Evolutionary conservation across 176 grass and related monocot genomes (phyloP).

Genomic region (Luzula sylvatica): DNA sequence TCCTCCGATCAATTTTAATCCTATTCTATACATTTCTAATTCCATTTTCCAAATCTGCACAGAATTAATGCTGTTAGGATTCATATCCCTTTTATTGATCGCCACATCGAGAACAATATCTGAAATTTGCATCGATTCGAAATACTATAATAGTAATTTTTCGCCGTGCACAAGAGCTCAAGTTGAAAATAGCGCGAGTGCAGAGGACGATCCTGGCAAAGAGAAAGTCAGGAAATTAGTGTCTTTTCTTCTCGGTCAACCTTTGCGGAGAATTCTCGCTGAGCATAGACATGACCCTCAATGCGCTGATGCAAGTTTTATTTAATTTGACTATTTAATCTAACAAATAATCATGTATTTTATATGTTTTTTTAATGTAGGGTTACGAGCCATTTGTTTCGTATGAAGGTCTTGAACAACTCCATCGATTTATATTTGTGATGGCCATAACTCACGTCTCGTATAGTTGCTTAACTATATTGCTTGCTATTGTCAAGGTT

Average conservation of each 20-base stretch:
- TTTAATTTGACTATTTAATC: slow-evolving; percentile 4
- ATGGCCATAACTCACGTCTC: slow-evolving; percentile 95
- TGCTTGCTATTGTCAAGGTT: slow-evolving; percentile 92
- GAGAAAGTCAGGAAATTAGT: slow-evolving; percentile 28
- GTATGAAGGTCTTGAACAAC: slow-evolving; percentile 86
- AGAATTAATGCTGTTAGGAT: slow-evolving; percentile 93
- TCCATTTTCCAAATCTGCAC: slow-evolving; percentile 11
- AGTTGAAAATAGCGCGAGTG: slow-evolving; percentile 33
- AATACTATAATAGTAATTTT: slow-evolving; percentile 66
- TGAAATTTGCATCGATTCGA: slow-evolving; percentile 77
- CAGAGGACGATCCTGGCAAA: slow-evolving; percentile 22
- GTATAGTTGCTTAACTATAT: slow-evolving; percentile 92
- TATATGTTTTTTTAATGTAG: slow-evolving; percentile 35
- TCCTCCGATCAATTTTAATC: no score
- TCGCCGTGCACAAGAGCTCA: slow-evolving; percentile 71
- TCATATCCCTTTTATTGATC: slow-evolving; percentile 83
- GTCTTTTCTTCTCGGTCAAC: slow-evolving; percentile 34
- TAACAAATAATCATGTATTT: not conserved
- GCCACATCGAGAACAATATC: slow-evolving; percentile 84
- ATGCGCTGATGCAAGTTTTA: slow-evolving; percentile 45
- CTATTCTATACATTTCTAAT: no score
- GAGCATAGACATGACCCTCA: slow-evolving; percentile 21
- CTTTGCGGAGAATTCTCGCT: slow-evolving; percentile 44
- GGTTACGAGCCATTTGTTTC: slow-evolving; percentile 87
- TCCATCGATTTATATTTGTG: slow-evolving; percentile 94